Evolutionary conservation across 1,284 basidiomycete genomes (phyloP), one percentile per base, ranked within the genome.

Genomic region (Phellopilus nigrolimitatus): DNA sequence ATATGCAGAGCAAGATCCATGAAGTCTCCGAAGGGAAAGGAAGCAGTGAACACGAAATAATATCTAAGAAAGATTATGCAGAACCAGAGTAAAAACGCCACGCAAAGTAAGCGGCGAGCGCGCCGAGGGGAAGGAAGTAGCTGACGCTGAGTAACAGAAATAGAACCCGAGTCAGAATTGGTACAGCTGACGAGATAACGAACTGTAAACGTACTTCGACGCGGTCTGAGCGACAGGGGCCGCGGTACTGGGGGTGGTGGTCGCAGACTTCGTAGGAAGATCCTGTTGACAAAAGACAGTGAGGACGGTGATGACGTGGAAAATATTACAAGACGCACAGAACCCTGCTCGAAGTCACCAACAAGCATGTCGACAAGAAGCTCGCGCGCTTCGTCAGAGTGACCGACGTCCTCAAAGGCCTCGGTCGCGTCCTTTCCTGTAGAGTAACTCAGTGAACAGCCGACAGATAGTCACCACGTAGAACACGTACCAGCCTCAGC

Each of bases 351-450:
- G 58, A 95, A 89, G 7, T 88, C 80, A 46, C 91, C 92, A 46
- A 94, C 72, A 48, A 79, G 69, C 82, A 95, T 76, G 62, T 70
- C 80, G 56, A 81, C 79, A 52, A 99, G 78, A 57, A 97, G 79
- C n/a, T 76, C 84, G 54, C 95, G 85, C 13, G 95, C 97, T 70
- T 99, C 97, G 64, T 99, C 97, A 13, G 95, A 98, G 79, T 99
- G 95, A 39, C 97, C 95, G 43, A 99, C 95, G 68, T 99, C 97
- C 73, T 99, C 97, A 64, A 99, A 99, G 9, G 95, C 93, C 68
- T 99, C 97, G 38, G 95, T 97, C 24, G 93, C 94, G 68, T 99
- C 95, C 66, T 88, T 85, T 62, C 87, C 88, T 90, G 62, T 17
- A 55, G 51, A 59, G 39, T 41, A 51, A 45, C 37, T 38, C 47